Conservation (phyloP, 495 filamentous ascomycete genomes). For the Hypoxylon trugodes region DNA sequence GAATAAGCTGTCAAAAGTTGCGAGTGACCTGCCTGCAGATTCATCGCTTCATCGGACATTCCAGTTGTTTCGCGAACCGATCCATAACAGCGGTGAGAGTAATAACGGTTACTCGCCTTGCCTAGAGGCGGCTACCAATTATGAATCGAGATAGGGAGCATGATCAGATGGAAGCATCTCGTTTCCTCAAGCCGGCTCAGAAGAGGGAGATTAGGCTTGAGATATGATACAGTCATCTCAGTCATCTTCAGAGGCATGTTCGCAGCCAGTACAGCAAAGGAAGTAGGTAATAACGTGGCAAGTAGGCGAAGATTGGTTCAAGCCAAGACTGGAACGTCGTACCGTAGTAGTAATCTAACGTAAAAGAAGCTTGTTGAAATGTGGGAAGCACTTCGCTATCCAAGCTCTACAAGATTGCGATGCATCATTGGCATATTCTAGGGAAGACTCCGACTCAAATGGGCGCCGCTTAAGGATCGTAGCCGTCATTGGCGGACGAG, state of each 20-base stretch:
- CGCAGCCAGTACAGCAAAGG: slow-evolving; percentile 9
- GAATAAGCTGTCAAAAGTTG: slow-evolving; percentile 28
- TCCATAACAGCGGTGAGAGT: slow-evolving; percentile 28
- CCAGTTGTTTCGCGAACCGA: slow-evolving; percentile 21
- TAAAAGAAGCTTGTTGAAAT: slow-evolving; percentile 25
- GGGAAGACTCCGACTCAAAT: too few species aligned
- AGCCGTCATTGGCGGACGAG: slow-evolving; percentile 16
- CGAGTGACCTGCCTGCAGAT: slow-evolving; percentile 35
- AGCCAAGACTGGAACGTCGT: slow-evolving; percentile 30
- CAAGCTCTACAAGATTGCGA: slow-evolving; percentile 29
- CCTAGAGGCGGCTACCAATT: slow-evolving; percentile 3
- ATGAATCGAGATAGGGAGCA: not conserved
- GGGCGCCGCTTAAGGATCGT: not conserved
- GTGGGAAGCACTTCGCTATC: slow-evolving; percentile 36
- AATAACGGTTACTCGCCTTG: slow-evolving; percentile 11
- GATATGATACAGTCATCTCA: slow-evolving; percentile 17
- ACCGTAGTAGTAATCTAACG: slow-evolving; percentile 38
- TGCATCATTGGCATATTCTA: slow-evolving; percentile 17
- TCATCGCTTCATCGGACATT: slow-evolving; percentile 27
- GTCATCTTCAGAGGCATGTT: not conserved
- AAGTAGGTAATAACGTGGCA: slow-evolving; percentile 29
- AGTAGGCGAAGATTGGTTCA: slow-evolving; percentile 12
- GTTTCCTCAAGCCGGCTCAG: not conserved
- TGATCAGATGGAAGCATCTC: slow-evolving; percentile 11
- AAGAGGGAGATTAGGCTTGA: not conserved